Conservation (phyloP, 2,329 filamentous ascomycete species). For the Lachnellula willkommii region DNA sequence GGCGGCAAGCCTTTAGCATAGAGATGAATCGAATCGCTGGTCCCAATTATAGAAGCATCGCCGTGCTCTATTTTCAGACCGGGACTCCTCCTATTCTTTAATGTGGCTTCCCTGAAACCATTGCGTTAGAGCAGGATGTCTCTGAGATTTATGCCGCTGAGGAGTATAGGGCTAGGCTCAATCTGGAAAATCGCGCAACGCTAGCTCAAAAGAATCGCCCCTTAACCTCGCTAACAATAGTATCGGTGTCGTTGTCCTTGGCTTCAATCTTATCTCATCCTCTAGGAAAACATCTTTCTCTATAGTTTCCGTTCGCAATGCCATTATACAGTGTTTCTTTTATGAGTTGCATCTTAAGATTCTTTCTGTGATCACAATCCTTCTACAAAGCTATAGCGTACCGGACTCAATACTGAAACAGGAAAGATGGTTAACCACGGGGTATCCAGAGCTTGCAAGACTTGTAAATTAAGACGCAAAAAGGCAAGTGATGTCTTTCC, state of each 20-base stretch:
- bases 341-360: background rate
- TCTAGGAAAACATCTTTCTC: background rate
- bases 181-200: background rate
- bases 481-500: slow-evolving; percentile 9
- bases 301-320: background rate
- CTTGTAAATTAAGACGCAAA: slow-evolving; percentile 18
- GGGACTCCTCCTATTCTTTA: too few relatives aligned
- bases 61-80: too few relatives aligned
- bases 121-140: too few relatives aligned
- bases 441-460: slow-evolving; percentile 17
- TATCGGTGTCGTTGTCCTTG: too few relatives aligned
- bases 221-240: background rate
- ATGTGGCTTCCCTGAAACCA: too few relatives aligned
- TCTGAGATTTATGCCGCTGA: too few relatives aligned
- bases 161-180: background rate
- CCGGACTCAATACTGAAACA: background rate
- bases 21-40: too few relatives aligned
- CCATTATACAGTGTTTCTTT: background rate
- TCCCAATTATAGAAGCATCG: too few relatives aligned
- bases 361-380: background rate
- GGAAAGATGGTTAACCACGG: slow-evolving; percentile 12
- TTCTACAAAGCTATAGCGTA: background rate
- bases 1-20: too few relatives aligned
- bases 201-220: background rate
- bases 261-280: background rate